Evolutionary conservation across 129 eudicot genomes (phyloP).

Genomic region (Sambucus nigra): DNA sequence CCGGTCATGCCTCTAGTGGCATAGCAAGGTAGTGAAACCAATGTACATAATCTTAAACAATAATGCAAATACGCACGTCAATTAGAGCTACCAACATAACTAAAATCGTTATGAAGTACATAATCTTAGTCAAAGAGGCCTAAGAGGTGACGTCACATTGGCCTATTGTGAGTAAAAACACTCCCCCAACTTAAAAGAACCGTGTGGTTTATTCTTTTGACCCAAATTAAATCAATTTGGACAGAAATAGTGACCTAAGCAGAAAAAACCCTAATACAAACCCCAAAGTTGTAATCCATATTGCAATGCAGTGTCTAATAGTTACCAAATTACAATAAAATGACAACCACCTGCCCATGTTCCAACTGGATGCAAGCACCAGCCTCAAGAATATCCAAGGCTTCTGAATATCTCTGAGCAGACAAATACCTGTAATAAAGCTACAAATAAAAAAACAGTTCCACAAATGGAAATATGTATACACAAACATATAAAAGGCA

Average conservation of each 20-base stretch:
- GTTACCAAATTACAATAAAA: not conserved
- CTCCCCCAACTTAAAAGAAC: not conserved
- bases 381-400: slow-evolving; percentile 63
- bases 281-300: not conserved
- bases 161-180: not conserved
- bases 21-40: not conserved
- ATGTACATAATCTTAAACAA: not conserved
- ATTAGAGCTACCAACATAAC: not conserved
- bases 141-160: not conserved
- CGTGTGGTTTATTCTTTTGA: not conserved
- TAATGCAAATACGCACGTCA: not conserved
- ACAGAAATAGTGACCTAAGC: not conserved
- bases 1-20: not conserved
- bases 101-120: no score
- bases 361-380: slow-evolving; percentile 86
- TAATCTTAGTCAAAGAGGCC: not conserved
- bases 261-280: slow-evolving; percentile 3
- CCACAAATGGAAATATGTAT: not conserved
- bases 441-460: not conserved
- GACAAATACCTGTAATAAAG: slow-evolving; percentile 43
- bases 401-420: slow-evolving; percentile 61
- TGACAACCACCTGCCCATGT: slow-evolving; percentile 46
- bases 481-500: not conserved
- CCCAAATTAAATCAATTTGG: no score
- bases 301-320: not conserved